A percentile compares a stretch with the other conserved stretches of the same genome.
Evolutionary conservation across 1,139 yeast genomes (phyloP).

Genomic region (Petasospora fabianii): DNA sequence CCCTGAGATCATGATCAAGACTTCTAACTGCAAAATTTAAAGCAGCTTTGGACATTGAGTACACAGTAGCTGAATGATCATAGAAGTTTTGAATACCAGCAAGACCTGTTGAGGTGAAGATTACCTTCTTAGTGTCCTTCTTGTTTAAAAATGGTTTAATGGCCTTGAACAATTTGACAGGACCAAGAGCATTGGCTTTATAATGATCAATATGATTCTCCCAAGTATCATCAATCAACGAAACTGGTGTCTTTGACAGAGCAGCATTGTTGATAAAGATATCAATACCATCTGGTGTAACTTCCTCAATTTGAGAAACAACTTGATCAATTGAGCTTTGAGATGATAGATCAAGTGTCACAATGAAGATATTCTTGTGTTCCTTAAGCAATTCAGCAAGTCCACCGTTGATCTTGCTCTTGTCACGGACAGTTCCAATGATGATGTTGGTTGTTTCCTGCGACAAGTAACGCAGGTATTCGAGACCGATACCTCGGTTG

Average conservation of each 20-base stretch:
- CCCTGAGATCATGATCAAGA: not conserved
- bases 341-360: not conserved
- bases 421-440: not conserved
- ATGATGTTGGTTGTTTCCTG: not conserved
- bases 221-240: not conserved
- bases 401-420: too few species aligned
- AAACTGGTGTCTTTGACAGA: not conserved
- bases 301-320: not conserved
- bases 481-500: not conserved
- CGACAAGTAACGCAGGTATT: not conserved
- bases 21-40: not conserved
- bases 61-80: not conserved
- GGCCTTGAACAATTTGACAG: not conserved
- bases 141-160: not conserved
- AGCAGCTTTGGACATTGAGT: not conserved
- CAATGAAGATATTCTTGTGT: not conserved
- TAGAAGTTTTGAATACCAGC: not conserved
- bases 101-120: not conserved
- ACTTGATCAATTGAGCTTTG: not conserved
- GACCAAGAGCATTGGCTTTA: not conserved
- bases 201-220: not conserved
- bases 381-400: not conserved
- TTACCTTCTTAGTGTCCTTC: not conserved
- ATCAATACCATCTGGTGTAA: not conserved
- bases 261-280: not conserved